Evolutionary conservation across 2,329 filamentous ascomycete genomes (phyloP), one percentile per base, ranked within the genome.

Genomic region (Metarhizium sp.): DNA sequence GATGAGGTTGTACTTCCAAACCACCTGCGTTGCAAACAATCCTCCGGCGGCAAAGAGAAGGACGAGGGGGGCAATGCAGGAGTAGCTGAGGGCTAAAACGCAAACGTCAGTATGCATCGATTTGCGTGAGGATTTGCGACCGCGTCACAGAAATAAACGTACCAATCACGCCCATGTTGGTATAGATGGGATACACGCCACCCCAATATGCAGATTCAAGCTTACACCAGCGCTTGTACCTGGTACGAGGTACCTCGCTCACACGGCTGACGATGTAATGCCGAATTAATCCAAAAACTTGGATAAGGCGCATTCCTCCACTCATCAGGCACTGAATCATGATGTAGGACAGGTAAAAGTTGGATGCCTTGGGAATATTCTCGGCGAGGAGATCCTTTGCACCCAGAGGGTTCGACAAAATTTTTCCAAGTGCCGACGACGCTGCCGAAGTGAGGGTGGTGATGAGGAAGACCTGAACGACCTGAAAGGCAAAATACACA

Each of bases 321-420:
- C 92, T 84, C 1, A 86, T 86, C 56, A 97, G 71, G 38, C 92
- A 95, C 70, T 97, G 94, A 2, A 99, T 82, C 36, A 97, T 83
- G 61, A 99, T 95, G 73, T 97, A 99, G 0, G 72, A 90, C 20
- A 97, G 86, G 71, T 96, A 99, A 67, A 97, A 95, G 72, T 95
- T 97, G 58, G 91, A 92, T 0, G 90, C 85, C 55, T 82, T 85
- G 18, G 94, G 94, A 6, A 99, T 77, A 57, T 88, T 87, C 16
- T 77, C 65, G 0, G 91, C 86, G 4, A 96, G 78, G 43, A 95
- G 71, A 0, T 68, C 72, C 0, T 90, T 82, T 6, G 84, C 80
- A 0, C 72, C 72, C 2, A 74, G 68, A 0, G 91, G 90, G 4
- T 90, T 63, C 0, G 83, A 43, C 14, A 84, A 74, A 50, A 95